These are phyloP conservation scores for Furculomyces boomerangus DNA, from an alignment of 371 early-diverging fungal genomes.

Conservation along the genomic window DNA sequence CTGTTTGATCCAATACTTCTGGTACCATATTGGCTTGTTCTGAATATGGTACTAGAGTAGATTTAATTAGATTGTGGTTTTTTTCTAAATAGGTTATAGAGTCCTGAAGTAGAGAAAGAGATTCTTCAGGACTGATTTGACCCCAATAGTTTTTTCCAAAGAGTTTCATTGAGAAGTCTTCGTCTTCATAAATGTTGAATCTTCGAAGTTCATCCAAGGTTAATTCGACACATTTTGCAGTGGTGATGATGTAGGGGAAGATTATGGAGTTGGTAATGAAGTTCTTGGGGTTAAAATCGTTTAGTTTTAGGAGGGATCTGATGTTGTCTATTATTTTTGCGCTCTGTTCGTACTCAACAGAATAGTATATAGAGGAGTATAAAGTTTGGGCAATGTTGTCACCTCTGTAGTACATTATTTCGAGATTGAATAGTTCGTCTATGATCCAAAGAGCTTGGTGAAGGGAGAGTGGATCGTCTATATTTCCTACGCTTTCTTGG, in stretches of 20 bases:
- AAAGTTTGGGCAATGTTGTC: constrained; percentile 18
- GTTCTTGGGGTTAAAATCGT: no score
- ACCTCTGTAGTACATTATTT: constrained; percentile 13
- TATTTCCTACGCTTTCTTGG: constrained; percentile 6
- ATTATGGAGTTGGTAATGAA: no score
- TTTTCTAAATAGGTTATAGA: no score
- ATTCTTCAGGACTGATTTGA: background rate
- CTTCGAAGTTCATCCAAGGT: constrained; percentile 12
- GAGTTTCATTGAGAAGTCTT: constrained; percentile 8
- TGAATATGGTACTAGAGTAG: no score
- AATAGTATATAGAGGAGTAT: constrained; percentile 18
- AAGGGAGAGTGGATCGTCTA: constrained; percentile 3
- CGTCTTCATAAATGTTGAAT: constrained; percentile 15
- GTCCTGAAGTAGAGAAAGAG: no score
- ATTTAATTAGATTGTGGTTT: no score
- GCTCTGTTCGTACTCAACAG: no score
- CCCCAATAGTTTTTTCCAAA: background rate
- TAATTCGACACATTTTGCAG: constrained; percentile 7
- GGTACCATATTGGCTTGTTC: no score
- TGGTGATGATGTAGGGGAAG: constrained; percentile 13
- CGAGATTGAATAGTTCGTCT: constrained; percentile 11
- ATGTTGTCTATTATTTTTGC: no score
- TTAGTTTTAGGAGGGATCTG: no score
- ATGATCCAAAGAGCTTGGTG: constrained; percentile 9
- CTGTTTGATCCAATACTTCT: no score